These are phyloP conservation scores for Colletotrichum chrysophilum DNA, from an alignment of 2,329 filamentous ascomycete species.

Conservation along the genomic window DNA sequence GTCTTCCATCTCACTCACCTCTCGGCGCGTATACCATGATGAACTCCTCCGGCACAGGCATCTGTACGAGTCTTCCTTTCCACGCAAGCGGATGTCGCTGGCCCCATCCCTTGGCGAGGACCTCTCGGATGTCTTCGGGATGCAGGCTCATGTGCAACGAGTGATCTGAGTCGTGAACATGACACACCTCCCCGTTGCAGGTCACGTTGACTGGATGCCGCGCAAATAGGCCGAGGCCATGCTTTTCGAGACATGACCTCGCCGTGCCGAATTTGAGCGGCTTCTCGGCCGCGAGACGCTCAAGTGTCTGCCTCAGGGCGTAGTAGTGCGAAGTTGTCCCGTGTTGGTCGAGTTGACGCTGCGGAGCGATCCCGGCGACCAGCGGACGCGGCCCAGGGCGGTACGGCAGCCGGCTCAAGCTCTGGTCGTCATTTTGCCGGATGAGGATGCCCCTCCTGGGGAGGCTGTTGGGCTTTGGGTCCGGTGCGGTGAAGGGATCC, in stretches of 20 bases:
- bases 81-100: conserved; percentile 72
- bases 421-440: neutral
- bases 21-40: conserved; percentile 84
- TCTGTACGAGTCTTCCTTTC: conserved; percentile 64
- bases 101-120: conserved; percentile 81
- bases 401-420: conserved; percentile 55
- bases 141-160: conserved; percentile 83
- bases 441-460: conserved; percentile 65
- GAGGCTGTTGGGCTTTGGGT: conserved; percentile 52
- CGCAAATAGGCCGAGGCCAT: conserved; percentile 78
- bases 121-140: conserved; percentile 74
- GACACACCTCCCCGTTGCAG: conserved; percentile 81
- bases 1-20: conserved; percentile 32
- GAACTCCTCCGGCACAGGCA: conserved; percentile 77
- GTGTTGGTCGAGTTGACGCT: conserved; percentile 77
- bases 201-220: conserved; percentile 69
- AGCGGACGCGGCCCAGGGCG: conserved; percentile 68
- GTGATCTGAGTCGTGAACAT: conserved; percentile 78
- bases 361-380: conserved; percentile 80
- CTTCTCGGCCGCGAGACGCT: conserved; percentile 51
- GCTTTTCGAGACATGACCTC: conserved; percentile 81
- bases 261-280: conserved; percentile 61
- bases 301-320: conserved; percentile 58
- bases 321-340: conserved; percentile 59
- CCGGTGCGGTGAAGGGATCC: conserved; percentile 69